Conservation (phyloP, 257 asterid species). For the Osmanthus fragrans region DNA sequence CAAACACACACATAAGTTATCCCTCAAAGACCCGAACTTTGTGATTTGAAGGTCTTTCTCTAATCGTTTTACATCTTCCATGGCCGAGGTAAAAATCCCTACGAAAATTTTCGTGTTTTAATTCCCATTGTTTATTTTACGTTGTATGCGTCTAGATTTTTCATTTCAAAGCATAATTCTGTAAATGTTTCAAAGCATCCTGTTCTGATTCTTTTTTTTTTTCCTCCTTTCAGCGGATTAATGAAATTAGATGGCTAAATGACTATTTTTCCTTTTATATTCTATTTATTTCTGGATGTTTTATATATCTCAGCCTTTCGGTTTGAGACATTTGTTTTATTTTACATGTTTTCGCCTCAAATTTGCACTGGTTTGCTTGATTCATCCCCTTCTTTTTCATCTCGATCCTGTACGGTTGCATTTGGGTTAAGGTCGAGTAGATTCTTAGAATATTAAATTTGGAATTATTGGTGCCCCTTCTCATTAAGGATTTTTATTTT, state of each 20-base stretch:
- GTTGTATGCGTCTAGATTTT: neutral
- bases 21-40: no score
- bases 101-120: neutral
- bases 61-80: constrained; percentile 28
- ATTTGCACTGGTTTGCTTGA: neutral
- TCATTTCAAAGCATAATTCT: constrained; percentile 5
- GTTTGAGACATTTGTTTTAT: neutral
- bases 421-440: neutral
- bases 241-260: neutral
- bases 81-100: constrained; percentile 47
- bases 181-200: neutral
- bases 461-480: neutral
- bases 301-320: neutral
- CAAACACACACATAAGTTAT: no score
- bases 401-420: neutral
- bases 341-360: neutral
- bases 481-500: neutral
- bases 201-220: neutral
- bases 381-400: neutral
- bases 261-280: neutral
- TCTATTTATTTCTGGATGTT: neutral
- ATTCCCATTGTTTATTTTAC: neutral
- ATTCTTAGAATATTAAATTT: neutral
- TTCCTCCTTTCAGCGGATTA: neutral
- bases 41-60: constrained; percentile 15